Base-by-base conservation (phyloP, 2,329 filamentous ascomycete genomes). In the Pseudocercospora fijiensis region DNA sequence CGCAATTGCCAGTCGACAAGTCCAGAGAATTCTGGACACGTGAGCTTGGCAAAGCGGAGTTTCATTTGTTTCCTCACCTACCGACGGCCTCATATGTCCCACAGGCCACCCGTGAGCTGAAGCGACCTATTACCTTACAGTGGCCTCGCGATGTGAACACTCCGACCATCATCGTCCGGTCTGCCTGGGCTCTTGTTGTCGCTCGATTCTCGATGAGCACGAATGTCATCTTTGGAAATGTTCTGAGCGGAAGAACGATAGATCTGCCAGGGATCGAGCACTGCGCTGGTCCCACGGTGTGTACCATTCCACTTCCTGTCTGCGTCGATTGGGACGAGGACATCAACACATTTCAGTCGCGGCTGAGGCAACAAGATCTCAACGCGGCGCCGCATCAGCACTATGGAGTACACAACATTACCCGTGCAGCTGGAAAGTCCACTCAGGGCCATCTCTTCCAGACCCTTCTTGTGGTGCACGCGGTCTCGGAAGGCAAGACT, bases 171-270 rank as follows among this genome's bases (percentile, higher is more conserved):
- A 26, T 57, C 20, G 20, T 57, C 16, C 55, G 22, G 18, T 57
- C 30, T 49, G 45, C 65, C 6, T 67, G 60, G 65, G 60, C 63
- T 18, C 27, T 65, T n/a, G 33, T 65, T n/a, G 18, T 58, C 16
- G 37, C 57, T 7, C 30, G 58, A 16, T 61, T 61, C 43, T 51
- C 63, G 11, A 37, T 37, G n/a, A 52, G 53, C 27, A 30, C 24
- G 13, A 60, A 67, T 20, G 60, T 57, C 18, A 30, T 65, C 49
- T 65, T 65, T 26, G 65, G 65, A 4, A 52, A 56, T 4, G 57
- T 62, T 10, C 27, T 62, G 16, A 57, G 53, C 2, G 65, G 65
- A 10, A 60, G 65, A 52, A 37, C 61, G 3, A 61, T 61, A 41
- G 24, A 52, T 51, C 20, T 67, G 20, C 18, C 41, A 28, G 45